A percentile compares a stretch with the other conserved stretches of the same genome.
Evolutionary conservation across 352 stramenopile genomes (phyloP).

Genomic region (Paralagenidium karlingii): DNA sequence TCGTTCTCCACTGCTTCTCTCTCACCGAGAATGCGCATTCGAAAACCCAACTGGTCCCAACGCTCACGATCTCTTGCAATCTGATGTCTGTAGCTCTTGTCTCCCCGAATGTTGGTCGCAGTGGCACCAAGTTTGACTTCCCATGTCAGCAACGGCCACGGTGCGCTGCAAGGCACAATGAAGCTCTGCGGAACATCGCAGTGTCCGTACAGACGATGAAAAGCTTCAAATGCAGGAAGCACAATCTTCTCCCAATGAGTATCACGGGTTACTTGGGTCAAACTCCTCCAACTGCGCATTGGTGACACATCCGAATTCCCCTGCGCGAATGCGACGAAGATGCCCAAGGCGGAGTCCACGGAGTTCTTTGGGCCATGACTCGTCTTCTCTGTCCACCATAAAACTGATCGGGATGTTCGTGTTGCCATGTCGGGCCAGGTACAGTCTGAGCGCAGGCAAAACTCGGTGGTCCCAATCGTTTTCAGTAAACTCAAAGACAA

Average conservation of each 20-base stretch:
- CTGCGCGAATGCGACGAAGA: too few species aligned
- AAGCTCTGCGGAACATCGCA: slow-evolving; percentile 88
- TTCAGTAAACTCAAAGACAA: slow-evolving; percentile 82
- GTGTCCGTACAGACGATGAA: slow-evolving; percentile 77
- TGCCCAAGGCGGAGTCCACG: slow-evolving; percentile 45
- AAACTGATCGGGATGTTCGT: slow-evolving; percentile 52
- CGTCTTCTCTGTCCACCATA: slow-evolving; percentile 20
- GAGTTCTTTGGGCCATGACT: slow-evolving; percentile 32
- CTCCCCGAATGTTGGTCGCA: slow-evolving; percentile 85
- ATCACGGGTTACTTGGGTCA: too few species aligned
- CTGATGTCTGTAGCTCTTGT: slow-evolving; percentile 66
- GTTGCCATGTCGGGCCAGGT: slow-evolving; percentile 35
- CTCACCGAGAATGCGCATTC: too few species aligned
- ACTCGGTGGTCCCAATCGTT: slow-evolving; percentile 62
- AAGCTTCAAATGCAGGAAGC: slow-evolving; percentile 68
- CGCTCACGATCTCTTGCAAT: slow-evolving; percentile 51
- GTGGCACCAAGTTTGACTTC: slow-evolving; percentile 80
- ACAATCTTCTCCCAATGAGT: slow-evolving; percentile 48
- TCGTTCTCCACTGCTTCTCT: too few species aligned
- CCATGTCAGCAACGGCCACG: slow-evolving; percentile 76
- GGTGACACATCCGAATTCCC: too few species aligned
- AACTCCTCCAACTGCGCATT: too few species aligned
- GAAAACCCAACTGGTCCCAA: slow-evolving; percentile 86
- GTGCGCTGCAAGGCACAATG: slow-evolving; percentile 61
- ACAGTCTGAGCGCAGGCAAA: slow-evolving; percentile 36